Evolutionary conservation across 345 rosid genomes (phyloP), one percentile per base, ranked within the genome.

Genomic region (Murraya koenigii): DNA sequence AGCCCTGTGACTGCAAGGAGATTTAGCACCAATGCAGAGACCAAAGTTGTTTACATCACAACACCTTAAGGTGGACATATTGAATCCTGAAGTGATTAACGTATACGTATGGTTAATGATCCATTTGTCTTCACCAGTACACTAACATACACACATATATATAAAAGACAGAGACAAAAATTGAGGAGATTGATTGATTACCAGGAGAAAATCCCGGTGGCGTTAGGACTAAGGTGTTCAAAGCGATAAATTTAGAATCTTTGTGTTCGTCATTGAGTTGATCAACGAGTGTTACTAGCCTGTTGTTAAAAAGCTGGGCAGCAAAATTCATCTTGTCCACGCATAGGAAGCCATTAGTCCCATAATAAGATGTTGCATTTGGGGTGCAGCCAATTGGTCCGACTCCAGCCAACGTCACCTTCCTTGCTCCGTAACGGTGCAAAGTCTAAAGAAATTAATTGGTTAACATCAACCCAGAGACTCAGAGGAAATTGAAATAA

Each of bases 301-400:
- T 81, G 71, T 54, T 39, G 72, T 94, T 94, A 77, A 94, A 94
- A 68, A 85, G 76, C 33, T 79, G 82, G 72, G 66, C 83, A 0
- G 94, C 92, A 23, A 66, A 64, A 76, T 88, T 94, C 58, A 92
- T 84, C 66, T 80, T 63, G 3, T 78, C 79, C 0, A 82, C 85
- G 62, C 97, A 90, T 26, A 85, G 11, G n/a, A 70, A 71, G 9
- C 77, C 77, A 5, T 87, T 82, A 1, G 76, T 84, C 41, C 85
- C 88, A 11, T 83, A 69, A 23, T 67, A 54, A 0, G 85, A 64
- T 1, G 86, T 59, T 28, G 87, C 86, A 44, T 83, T 85, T 1
- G 95, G 98, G 61, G 88, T 92, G 84, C 98, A 94, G n/a, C 97
- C 97, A 8, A 94, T 77, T n/a, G 83, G 87, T 14, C 91, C 95